Evolutionary conservation across 164 flowering plant genomes (phyloP).

Genomic region (Nymphaea thermarum): DNA sequence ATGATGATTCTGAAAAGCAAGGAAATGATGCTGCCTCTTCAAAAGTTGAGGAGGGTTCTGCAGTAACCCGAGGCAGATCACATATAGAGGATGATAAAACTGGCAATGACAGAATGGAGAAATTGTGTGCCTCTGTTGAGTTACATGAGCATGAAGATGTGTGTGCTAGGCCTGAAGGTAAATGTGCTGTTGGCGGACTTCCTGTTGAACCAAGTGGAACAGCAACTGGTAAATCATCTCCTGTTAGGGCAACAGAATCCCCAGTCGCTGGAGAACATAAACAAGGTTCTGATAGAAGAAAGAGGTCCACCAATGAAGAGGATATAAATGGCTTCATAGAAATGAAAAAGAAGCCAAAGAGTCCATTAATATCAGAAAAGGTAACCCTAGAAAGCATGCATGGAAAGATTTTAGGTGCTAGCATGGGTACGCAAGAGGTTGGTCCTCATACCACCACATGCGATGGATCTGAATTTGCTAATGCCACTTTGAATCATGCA

Average conservation of each 20-base stretch:
- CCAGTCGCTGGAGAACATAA: not conserved
- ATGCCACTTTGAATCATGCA: not conserved
- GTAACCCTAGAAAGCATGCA: not conserved
- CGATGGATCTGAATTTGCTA: not conserved
- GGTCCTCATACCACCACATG: not conserved
- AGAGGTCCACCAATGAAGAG: not conserved
- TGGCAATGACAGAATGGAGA: not conserved
- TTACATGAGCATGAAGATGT: not conserved
- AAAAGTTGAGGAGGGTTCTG: slow-evolving; percentile 8
- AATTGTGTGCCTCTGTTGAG: not conserved
- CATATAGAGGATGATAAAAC: not conserved
- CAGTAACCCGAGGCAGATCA: not conserved
- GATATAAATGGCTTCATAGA: not conserved
- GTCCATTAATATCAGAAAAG: not conserved
- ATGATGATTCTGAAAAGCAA: slow-evolving; percentile 21
- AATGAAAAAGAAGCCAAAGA: not conserved
- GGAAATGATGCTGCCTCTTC: slow-evolving; percentile 6
- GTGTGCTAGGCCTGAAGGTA: not conserved
- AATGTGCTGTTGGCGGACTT: not conserved
- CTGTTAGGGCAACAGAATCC: not conserved
- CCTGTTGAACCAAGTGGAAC: not conserved
- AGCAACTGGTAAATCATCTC: not conserved
- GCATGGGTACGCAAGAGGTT: not conserved
- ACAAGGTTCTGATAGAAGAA: not conserved
- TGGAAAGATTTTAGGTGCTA: not conserved